Conservation (phyloP, 2,329 filamentous ascomycete species). For the Monilinia vaccinii-corymbosi region DNA sequence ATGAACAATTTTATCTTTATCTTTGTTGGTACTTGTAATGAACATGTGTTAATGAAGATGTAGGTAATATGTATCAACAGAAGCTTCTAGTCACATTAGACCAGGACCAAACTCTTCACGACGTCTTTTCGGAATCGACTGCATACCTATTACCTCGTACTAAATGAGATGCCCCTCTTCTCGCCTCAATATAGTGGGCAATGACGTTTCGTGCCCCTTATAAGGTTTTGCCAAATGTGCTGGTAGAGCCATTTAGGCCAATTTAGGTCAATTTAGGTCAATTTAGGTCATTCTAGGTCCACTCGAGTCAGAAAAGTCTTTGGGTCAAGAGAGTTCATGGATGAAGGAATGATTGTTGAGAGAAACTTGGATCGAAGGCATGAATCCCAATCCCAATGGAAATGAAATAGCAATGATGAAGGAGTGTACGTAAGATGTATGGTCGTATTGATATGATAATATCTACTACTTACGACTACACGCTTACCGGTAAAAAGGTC, state of each 20-base stretch:
- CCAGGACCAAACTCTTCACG: background rate
- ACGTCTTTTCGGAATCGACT: background rate
- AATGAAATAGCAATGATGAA: background rate
- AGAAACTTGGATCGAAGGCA: background rate
- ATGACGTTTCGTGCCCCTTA: background rate
- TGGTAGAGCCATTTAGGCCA: background rate
- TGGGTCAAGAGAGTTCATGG: background rate
- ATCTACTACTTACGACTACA: too few relatives aligned
- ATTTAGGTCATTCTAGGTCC: background rate
- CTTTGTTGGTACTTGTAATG: background rate
- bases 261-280: background rate
- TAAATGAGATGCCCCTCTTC: too few relatives aligned
- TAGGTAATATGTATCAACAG: background rate
- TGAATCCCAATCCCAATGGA: background rate
- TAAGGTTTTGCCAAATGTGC: background rate
- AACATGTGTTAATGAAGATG: background rate
- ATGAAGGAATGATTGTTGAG: background rate
- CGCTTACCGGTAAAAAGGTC: too few relatives aligned
- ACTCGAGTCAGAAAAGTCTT: background rate
- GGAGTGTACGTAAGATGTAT: background rate
- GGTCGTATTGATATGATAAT: too few relatives aligned
- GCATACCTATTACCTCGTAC: background rate
- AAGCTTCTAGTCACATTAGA: background rate
- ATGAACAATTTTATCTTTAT: background rate
- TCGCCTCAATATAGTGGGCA: background rate